phyloP scores from a whole-genome alignment of 2,329 filamentous ascomycete genomes.

The Bimuria novae-zelandiae region DNA sequence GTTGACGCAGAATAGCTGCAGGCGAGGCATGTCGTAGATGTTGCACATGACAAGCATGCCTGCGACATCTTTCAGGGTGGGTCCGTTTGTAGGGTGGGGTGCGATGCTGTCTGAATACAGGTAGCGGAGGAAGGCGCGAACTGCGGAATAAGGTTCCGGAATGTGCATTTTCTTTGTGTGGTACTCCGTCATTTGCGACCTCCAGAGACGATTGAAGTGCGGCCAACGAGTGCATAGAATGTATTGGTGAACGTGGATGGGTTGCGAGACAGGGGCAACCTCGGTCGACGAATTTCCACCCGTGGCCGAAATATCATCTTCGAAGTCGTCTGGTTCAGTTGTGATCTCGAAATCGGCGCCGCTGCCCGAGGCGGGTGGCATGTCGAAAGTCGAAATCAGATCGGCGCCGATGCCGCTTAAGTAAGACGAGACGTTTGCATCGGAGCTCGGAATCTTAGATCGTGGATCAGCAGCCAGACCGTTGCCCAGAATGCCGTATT shows the following conservation, averaged over 20 bases:
- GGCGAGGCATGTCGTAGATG: slow-evolving; percentile 94
- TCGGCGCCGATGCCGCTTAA: slow-evolving; percentile 77
- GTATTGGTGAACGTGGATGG: slow-evolving; percentile 93
- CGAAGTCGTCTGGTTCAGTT: slow-evolving; percentile 75
- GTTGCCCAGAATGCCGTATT: slow-evolving; percentile 88
- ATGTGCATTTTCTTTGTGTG: slow-evolving; percentile 98
- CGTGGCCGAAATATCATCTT: slow-evolving; percentile 66
- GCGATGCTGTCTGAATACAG: slow-evolving; percentile 92
- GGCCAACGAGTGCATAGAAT: slow-evolving; percentile 96
- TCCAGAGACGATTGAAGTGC: slow-evolving; percentile 90
- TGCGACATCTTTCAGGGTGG: slow-evolving; percentile 79
- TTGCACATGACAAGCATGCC: slow-evolving; percentile 97
- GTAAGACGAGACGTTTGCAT: slow-evolving; percentile 57
- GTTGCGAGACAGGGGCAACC: slow-evolving; percentile 61
- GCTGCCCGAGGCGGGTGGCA: slow-evolving; percentile 79
- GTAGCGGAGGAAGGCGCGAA: slow-evolving; percentile 93
- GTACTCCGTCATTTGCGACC: slow-evolving; percentile 94
- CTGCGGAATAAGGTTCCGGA: slow-evolving; percentile 90
- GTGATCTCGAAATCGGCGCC: slow-evolving; percentile 92
- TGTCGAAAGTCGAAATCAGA: slow-evolving; percentile 83
- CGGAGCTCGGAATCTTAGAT: slow-evolving; percentile 54
- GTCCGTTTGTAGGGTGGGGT: slow-evolving; percentile 50
- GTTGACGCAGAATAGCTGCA: slow-evolving; percentile 89
- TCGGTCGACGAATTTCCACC: slow-evolving; percentile 41
- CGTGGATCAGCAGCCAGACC: slow-evolving; percentile 57